These are phyloP conservation scores for Elongisporangium anandrum DNA, from an alignment of 352 stramenopile genomes.

Conservation along the genomic window DNA sequence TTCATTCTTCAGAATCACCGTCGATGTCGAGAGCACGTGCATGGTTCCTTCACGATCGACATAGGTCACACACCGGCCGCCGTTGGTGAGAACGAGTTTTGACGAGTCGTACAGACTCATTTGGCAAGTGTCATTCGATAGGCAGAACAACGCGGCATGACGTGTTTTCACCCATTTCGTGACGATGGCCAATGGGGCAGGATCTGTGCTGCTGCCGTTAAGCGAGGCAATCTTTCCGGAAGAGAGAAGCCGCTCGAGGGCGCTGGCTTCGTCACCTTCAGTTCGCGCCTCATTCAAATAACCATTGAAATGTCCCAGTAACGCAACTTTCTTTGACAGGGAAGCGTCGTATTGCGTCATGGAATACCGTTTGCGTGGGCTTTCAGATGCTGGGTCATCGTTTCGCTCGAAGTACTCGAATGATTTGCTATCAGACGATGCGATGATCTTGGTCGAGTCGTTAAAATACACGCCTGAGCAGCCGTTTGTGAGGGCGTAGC, in stretches of 20 bases:
- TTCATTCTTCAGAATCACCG: slow-evolving; percentile 53
- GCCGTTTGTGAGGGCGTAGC: slow-evolving; percentile 96
- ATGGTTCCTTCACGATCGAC: slow-evolving; percentile 74
- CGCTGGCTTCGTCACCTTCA: slow-evolving; percentile 43
- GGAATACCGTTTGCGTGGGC: slow-evolving; percentile 29
- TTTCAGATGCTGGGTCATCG: slow-evolving; percentile 16
- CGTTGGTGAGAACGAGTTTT: slow-evolving; percentile 92
- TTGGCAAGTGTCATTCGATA: slow-evolving; percentile 95
- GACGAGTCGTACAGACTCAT: slow-evolving; percentile 97
- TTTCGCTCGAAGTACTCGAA: slow-evolving; percentile 96
- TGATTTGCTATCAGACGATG: slow-evolving; percentile 73
- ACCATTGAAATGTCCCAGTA: slow-evolving; percentile 97
- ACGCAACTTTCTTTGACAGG: slow-evolving; percentile 97
- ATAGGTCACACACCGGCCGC: slow-evolving; percentile 90
- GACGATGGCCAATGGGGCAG: slow-evolving; percentile 86
- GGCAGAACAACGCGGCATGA: slow-evolving; percentile 96
- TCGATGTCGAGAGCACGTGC: slow-evolving; percentile 40
- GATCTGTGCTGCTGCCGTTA: slow-evolving; percentile 1
- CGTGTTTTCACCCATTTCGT: slow-evolving; percentile 99
- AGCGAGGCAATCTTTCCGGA: too few relatives aligned
- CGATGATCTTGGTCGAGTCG: slow-evolving; percentile 97
- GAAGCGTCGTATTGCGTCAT: slow-evolving; percentile 73
- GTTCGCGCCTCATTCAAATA: slow-evolving; percentile 91
- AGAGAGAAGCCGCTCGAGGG: slow-evolving; percentile 27
- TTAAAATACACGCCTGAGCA: slow-evolving; percentile 98